Percentiles rank a stretch among this genome's conserved stretches.
Conservation (phyloP, 257 asterid genomes). For the Capsicum rhomboideum region DNA sequence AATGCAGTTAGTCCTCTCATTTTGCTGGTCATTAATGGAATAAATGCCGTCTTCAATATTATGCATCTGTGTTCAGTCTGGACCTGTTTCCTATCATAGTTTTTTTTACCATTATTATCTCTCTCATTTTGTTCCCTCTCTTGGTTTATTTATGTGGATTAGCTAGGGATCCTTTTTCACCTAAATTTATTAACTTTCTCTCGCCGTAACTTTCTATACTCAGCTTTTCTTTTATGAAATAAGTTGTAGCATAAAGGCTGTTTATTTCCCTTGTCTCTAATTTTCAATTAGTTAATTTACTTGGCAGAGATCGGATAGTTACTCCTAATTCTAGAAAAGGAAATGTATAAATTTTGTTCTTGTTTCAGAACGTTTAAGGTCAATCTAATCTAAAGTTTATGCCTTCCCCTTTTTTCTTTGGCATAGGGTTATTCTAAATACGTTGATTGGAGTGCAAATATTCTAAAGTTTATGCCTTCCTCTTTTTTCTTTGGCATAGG, state of each 20-base stretch:
- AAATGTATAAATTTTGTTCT: background rate
- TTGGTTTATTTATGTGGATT: background rate
- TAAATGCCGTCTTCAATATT: background rate
- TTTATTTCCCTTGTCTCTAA: background rate
- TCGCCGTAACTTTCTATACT: background rate
- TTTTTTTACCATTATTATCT: background rate
- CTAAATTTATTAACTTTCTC: background rate
- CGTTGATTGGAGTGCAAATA: conserved; percentile 90
- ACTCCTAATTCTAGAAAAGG: background rate
- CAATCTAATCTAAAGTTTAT: background rate
- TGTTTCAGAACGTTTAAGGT: background rate
- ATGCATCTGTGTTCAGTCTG: background rate
- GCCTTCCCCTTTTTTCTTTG: conserved; percentile 1
- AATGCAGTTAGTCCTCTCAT: background rate
- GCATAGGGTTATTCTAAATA: conserved; percentile 84
- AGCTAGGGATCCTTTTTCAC: background rate
- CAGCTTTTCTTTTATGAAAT: background rate
- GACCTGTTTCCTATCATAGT: background rate
- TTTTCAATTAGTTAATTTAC: background rate
- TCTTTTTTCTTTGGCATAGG: conserved; percentile 33
- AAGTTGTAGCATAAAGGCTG: background rate
- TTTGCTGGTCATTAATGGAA: background rate
- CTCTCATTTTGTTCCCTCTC: background rate
- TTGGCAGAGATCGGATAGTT: background rate
- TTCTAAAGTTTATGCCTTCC: background rate